These are phyloP conservation scores for Myrmaecium sp. DNA, from an alignment of 2,329 filamentous ascomycete species.

Conservation along the genomic window DNA sequence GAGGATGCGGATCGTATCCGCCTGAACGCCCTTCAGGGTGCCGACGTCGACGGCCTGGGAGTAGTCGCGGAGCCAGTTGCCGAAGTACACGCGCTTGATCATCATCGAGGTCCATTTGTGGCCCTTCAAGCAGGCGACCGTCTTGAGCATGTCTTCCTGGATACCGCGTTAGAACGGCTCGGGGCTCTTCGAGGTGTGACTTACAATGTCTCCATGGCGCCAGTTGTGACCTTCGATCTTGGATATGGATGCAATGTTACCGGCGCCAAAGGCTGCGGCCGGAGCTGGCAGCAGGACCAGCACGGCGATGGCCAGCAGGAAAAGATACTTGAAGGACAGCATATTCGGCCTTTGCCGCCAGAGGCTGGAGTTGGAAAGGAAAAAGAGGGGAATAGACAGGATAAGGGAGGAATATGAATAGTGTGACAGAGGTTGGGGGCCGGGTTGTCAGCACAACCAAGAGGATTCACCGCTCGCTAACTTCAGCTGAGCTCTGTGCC, in stretches of 20 bases:
- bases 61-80: constrained; percentile 33
- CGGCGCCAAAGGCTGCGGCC: constrained; percentile 29
- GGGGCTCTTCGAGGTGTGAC: too few relatives aligned
- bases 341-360: constrained; percentile 10
- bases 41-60: constrained; percentile 38
- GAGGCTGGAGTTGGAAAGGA: too few relatives aligned
- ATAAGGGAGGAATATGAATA: too few relatives aligned
- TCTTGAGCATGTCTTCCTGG: constrained; percentile 34
- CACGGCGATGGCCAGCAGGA: constrained; percentile 19
- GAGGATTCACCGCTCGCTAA: too few relatives aligned
- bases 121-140: constrained; percentile 27
- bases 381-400: too few relatives aligned
- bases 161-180: too few relatives aligned
- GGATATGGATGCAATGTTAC: constrained; percentile 28
- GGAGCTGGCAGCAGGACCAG: constrained; percentile 19
- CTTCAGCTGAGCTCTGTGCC: too few relatives aligned
- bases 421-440: too few relatives aligned
- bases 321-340: constrained; percentile 16
- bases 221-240: constrained; percentile 31
- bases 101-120: constrained; percentile 28
- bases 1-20: constrained; percentile 36
- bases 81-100: constrained; percentile 30
- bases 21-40: constrained; percentile 35
- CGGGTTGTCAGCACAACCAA: too few relatives aligned
- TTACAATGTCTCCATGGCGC: constrained; percentile 36